Percentiles rank a stretch among this genome's conserved stretches.
Conservation (phyloP, 2,329 filamentous ascomycete genomes). For the Chaetomium strumarium region DNA sequence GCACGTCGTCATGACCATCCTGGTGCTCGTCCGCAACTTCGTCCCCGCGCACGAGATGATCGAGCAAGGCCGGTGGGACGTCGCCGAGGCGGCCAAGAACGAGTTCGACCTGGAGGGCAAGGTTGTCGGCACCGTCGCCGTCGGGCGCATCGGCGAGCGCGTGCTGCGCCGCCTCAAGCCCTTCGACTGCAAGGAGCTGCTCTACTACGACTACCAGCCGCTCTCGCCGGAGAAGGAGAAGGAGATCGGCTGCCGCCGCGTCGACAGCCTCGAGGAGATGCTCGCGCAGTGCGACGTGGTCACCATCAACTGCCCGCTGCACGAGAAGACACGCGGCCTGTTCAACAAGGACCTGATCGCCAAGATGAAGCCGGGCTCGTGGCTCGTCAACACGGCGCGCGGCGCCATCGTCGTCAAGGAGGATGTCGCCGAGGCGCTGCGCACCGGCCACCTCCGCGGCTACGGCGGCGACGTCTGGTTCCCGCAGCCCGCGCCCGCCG, state of each 20-base stretch:
- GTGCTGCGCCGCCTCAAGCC: constrained; percentile 92
- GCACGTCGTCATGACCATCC: constrained; percentile 99
- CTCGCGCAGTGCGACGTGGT: constrained; percentile 90
- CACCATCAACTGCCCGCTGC: constrained; percentile 98
- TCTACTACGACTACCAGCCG: constrained; percentile 99
- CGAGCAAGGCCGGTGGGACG: constrained; percentile 83
- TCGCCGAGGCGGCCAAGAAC: constrained; percentile 94
- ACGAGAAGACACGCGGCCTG: constrained; percentile 92
- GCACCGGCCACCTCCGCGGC: constrained; percentile 82
- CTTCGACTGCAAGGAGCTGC: constrained; percentile 98
- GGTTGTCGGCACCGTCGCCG: constrained; percentile 94
- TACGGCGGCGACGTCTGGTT: constrained; percentile 93
- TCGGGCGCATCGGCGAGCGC: constrained; percentile 96
- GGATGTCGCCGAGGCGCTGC: constrained; percentile 90
- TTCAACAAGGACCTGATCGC: constrained; percentile 98
- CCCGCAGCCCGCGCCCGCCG: constrained; percentile 91
- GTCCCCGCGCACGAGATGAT: constrained; percentile 96
- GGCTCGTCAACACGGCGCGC: constrained; percentile 97
- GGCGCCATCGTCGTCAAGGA: constrained; percentile 99
- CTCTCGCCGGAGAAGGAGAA: constrained; percentile 77
- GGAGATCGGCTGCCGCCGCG: constrained; percentile 91
- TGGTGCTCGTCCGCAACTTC: constrained; percentile 94
- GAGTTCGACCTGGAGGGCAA: constrained; percentile 97
- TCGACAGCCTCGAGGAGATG: constrained; percentile 88
- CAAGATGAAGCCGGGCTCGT: constrained; percentile 98